Evolutionary conservation across 257 asterid genomes (phyloP).

Genomic region (Forsythia suspensa): DNA sequence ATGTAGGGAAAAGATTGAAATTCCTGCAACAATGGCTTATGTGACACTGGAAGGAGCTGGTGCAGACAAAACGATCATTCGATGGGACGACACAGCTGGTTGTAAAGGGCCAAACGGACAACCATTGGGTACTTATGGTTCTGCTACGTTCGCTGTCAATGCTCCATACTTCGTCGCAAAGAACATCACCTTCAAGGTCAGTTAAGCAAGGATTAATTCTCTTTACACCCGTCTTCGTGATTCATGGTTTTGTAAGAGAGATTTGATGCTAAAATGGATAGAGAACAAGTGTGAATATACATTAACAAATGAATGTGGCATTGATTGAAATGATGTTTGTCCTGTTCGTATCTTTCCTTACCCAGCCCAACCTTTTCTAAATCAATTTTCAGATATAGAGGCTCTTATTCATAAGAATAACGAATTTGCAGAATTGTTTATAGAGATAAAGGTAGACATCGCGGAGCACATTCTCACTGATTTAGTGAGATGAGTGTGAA

Average conservation of each 20-base stretch:
- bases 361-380: neutral
- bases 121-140: slow-evolving; percentile 85
- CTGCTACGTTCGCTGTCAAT: slow-evolving; percentile 85
- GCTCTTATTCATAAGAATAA: neutral
- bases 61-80: slow-evolving; percentile 53
- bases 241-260: neutral
- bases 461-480: too few species aligned
- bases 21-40: slow-evolving; percentile 76
- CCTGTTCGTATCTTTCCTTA: neutral
- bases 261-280: too few species aligned
- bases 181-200: slow-evolving; percentile 80
- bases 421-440: neutral
- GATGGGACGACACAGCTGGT: slow-evolving; percentile 83
- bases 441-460: neutral
- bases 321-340: too few species aligned
- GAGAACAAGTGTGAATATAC: neutral
- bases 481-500: too few species aligned
- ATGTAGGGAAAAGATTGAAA: slow-evolving; percentile 85
- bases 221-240: neutral
- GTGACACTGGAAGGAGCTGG: slow-evolving; percentile 71
- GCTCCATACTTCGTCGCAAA: slow-evolving; percentile 84
- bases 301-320: neutral
- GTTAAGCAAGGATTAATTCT: neutral
- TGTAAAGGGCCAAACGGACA: slow-evolving; percentile 45
- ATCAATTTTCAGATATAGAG: too few species aligned